Base-by-base conservation (phyloP, 768 basidiomycete genomes). In the Termitomyces bulborhizus region DNA sequence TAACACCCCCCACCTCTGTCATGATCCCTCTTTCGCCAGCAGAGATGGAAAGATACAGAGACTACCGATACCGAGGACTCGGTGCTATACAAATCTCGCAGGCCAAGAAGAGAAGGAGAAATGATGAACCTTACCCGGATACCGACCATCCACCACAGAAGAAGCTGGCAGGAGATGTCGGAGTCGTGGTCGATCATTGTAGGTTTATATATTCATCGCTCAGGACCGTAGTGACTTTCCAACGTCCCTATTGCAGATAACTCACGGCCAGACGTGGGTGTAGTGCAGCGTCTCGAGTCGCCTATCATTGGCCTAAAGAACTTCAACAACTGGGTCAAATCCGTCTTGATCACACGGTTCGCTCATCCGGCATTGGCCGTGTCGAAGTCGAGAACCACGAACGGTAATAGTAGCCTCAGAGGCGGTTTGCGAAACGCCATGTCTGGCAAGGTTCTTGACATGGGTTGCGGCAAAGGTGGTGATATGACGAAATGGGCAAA, bases 301-400 rank as follows among this genome's bases (percentile, higher is more conserved):
- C 93, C 94, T 42, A 99, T 98, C 63, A 93, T 97, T 53, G 97
- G 97, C 37, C 81, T 99, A 53, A 98, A 97, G 71, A 88, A 81
- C 67, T 99, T 98, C 74, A 99, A 99, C 74, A 99, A 99, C 74
- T 99, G 97, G 97, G 88, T 98, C 62, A 99, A 99, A 70, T 93
- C 93, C 9, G 95, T 98, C 16, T 78, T 98, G 58, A 97, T 99
- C 65, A 86, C 88, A 8, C 89, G 89, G 51, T 97, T 91, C 64
- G 90, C 88, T 0, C 85, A 87, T 66, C 85, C 88, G 3, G 85
- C 76, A 32, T 76, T 93, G 37, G 69, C 75, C 34, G 55, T 57
- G 16, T 60, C 64, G 34, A 68, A 69, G 42, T 76, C 75, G 55
- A 58, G 46, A 57, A 15, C 55, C 27, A 56, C 62, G 52, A 57